Evolutionary conservation across 2,329 filamentous ascomycete species (phyloP), one percentile per base, ranked within the genome.

Genomic region (Coleophoma cylindrospora): DNA sequence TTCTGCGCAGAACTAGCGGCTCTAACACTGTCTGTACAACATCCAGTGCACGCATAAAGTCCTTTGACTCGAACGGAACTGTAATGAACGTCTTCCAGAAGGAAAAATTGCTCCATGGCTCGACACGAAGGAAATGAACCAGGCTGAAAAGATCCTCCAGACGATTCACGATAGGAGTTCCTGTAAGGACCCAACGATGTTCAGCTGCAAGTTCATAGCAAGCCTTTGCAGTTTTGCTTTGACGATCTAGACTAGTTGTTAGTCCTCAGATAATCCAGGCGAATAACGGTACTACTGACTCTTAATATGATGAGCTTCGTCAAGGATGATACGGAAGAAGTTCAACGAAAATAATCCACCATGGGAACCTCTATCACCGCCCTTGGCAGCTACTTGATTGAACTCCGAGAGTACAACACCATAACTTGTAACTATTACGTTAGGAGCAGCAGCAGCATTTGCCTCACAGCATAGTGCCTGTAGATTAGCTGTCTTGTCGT

Each of bases 1-100:
- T 99, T 53, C 94, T 81, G 41, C 94, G 82, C 68, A 99, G 83
- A 9, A 99, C 94, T n/a, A 99, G 73, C 8, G 94, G 94, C 64
- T 99, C 94, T 5, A 99, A 72, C 0, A 99, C 92, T 0, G 92
- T 99, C 66, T 99, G 94, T 2, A 99, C 94, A 2, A 99, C 94
- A 64, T 97, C 94, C 8, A 99, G 75, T 1, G 94, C 94, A 4
- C 91, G 85, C 58, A 96, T 83, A 64, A 95, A 96, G 55, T 99
- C 88, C 58, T 94, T 94, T 0, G 90, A 92, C 67, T 99, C 94
- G 57, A 99, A 99, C 0, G 94, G 94, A 1, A 95, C 86, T 0
- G 94, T 99, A 63, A 99, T 97, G 66, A 99, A 99, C 0, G 94
- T 97, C 65, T 91, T 91, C 94, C 94, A 99, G 70, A 96, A 99